Percentiles rank a stretch among this genome's conserved stretches.
These are phyloP conservation scores for Chalciporus piperatoides DNA, from an alignment of 1,284 basidiomycete genomes.

Conservation along the genomic window DNA sequence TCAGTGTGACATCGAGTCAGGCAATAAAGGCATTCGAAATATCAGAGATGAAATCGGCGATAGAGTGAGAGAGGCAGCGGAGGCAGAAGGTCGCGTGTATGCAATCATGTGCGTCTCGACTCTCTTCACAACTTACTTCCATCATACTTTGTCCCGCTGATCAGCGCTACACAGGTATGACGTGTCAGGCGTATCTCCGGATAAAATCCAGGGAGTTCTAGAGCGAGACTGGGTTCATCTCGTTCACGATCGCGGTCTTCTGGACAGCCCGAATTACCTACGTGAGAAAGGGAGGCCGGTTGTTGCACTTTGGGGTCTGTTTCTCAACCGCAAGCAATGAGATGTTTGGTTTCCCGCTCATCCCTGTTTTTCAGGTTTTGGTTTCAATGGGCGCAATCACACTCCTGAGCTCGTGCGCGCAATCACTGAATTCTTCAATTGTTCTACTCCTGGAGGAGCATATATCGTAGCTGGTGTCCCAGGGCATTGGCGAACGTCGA, in stretches of 20 bases:
- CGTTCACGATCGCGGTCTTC: constrained; percentile 50
- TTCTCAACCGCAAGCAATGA: neutral
- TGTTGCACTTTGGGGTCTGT: constrained; percentile 63
- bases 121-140: neutral
- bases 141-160: neutral
- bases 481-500: constrained; percentile 65
- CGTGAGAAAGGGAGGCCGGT: constrained; percentile 64
- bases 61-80: constrained; percentile 65
- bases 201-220: constrained; percentile 55
- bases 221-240: constrained; percentile 70
- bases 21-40: constrained; percentile 50
- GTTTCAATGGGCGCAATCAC: constrained; percentile 59
- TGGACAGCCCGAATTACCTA: constrained; percentile 70
- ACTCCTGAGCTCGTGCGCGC: constrained; percentile 55
- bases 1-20: constrained; percentile 55
- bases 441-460: constrained; percentile 61
- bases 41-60: constrained; percentile 71
- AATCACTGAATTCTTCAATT: constrained; percentile 53
- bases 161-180: constrained; percentile 57
- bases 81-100: constrained; percentile 70
- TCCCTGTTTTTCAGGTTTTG: constrained; percentile 46
- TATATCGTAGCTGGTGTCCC: constrained; percentile 69
- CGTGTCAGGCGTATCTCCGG: constrained; percentile 60
- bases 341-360: neutral
- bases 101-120: constrained; percentile 64